Evolutionary conservation across 2,329 filamentous ascomycete genomes (phyloP).

Genomic region (Colletotrichum sansevieriae): DNA sequence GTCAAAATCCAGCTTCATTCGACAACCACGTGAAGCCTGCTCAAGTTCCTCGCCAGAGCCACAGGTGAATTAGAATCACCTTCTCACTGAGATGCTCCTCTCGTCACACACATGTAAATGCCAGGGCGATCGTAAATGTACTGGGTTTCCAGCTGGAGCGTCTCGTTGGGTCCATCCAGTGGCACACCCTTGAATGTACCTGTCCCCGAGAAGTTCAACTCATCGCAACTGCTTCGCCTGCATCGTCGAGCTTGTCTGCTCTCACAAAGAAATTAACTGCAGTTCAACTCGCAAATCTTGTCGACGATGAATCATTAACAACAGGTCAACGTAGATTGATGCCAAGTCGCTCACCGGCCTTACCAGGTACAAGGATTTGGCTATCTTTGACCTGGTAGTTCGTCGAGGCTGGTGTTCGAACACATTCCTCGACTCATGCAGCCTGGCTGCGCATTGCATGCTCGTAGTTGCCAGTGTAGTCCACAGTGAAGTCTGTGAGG

Average conservation of each 20-base stretch:
- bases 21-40: background rate
- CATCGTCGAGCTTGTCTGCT: slow-evolving; percentile 13
- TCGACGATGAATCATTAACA: background rate
- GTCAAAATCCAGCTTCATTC: background rate
- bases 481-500: background rate
- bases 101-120: background rate
- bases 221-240: slow-evolving; percentile 37
- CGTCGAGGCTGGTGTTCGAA: slow-evolving; percentile 1
- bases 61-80: background rate
- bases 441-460: too few relatives aligned
- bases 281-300: background rate
- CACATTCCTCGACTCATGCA: too few relatives aligned
- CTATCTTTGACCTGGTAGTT: slow-evolving; percentile 24
- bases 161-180: background rate
- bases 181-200: background rate
- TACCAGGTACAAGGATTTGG: slow-evolving; percentile 30
- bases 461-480: too few relatives aligned
- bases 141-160: background rate
- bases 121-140: background rate
- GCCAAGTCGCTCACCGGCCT: slow-evolving; percentile 35
- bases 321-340: slow-evolving; percentile 42
- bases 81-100: background rate
- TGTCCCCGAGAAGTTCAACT: slow-evolving; percentile 36
- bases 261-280: background rate
- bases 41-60: background rate